phyloP scores from a whole-genome alignment of 2,329 filamentous ascomycete species.

The Reticulascus tulasneorum region DNA sequence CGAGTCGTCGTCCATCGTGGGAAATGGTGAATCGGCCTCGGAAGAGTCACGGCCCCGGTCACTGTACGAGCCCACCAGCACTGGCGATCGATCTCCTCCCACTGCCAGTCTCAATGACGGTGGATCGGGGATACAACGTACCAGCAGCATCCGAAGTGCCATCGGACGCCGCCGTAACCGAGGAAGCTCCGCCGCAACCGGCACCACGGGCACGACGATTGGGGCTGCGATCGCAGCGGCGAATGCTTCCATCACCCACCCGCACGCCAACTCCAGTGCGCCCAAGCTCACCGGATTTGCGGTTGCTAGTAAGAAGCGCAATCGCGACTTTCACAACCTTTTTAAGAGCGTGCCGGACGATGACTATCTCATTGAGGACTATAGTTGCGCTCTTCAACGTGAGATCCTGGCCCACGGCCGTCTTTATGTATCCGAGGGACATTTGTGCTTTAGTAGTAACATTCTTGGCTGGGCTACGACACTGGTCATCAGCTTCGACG shows the following conservation, averaged over 20 bases:
- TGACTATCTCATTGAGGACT: conserved; percentile 97
- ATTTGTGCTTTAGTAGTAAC: conserved; percentile 98
- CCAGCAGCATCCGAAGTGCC: conserved; percentile 63
- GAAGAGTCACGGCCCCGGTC: conserved; percentile 50
- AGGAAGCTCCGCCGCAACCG: conserved; percentile 72
- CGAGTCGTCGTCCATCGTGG: conserved; percentile 36
- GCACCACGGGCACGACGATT: conserved; percentile 60
- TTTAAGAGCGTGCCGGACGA: conserved; percentile 98
- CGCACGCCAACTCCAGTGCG: conserved; percentile 51
- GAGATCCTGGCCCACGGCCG: conserved; percentile 93
- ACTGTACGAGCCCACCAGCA: conserved; percentile 42
- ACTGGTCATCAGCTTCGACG: conserved; percentile 95
- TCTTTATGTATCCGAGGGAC: conserved; percentile 93
- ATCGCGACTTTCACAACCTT: conserved; percentile 87
- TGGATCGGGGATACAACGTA: conserved; percentile 50
- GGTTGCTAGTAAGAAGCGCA: conserved; percentile 92
- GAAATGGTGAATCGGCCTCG: no score
- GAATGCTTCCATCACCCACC: conserved; percentile 64
- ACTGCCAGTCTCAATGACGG: conserved; percentile 61
- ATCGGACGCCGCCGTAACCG: conserved; percentile 64
- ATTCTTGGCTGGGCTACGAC: conserved; percentile 98
- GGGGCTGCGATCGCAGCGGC: conserved; percentile 68
- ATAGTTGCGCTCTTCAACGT: conserved; percentile 91
- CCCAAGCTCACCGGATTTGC: conserved; percentile 91
- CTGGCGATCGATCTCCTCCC: conserved; percentile 62